Conservation (phyloP, 2,329 filamentous ascomycete species). For the Plectosphaerella cucumerina region DNA sequence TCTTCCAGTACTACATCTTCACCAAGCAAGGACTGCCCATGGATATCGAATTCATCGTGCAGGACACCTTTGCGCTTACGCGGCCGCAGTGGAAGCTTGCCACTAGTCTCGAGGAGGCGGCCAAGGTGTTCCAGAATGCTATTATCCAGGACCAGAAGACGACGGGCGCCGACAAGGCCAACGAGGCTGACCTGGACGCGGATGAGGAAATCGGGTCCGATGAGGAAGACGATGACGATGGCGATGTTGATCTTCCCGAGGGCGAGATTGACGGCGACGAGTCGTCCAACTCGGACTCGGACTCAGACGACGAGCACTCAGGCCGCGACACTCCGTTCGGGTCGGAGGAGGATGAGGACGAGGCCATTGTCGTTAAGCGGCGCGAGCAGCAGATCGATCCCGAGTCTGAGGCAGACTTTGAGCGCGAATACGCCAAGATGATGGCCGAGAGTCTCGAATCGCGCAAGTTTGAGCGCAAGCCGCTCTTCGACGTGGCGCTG, state of each 20-base stretch:
- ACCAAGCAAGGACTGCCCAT: slow-evolving; percentile 88
- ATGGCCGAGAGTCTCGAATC: slow-evolving; percentile 97
- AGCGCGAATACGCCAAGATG: slow-evolving; percentile 95
- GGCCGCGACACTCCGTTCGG: slow-evolving; percentile 4
- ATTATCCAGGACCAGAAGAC: slow-evolving; percentile 85
- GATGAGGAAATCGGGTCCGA: slow-evolving; percentile 66
- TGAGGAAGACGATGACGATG: slow-evolving; percentile 68
- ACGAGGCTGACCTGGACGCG: slow-evolving; percentile 65
- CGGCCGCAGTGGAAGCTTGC: slow-evolving; percentile 92
- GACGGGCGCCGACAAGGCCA: slow-evolving; percentile 63
- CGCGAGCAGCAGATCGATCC: slow-evolving; percentile 88
- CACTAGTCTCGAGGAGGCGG: slow-evolving; percentile 75
- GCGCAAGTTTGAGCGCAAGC: slow-evolving; percentile 91
- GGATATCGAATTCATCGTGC: slow-evolving; percentile 95
- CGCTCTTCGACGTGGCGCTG: slow-evolving; percentile 93
- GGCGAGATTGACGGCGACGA: slow-evolving; percentile 58
- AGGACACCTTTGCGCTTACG: slow-evolving; percentile 82
- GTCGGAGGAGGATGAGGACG: slow-evolving; percentile 59
- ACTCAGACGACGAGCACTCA: background rate
- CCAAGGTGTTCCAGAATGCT: slow-evolving; percentile 79
- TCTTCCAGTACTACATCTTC: slow-evolving; percentile 95
- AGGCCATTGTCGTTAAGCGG: slow-evolving; percentile 86
- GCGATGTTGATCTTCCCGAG: slow-evolving; percentile 59
- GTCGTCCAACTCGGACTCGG: slow-evolving; percentile 30
- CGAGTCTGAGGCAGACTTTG: slow-evolving; percentile 94